These are phyloP conservation scores for Aspergillus conjunctus DNA, from an alignment of 495 filamentous ascomycete species.

Conservation along the genomic window DNA sequence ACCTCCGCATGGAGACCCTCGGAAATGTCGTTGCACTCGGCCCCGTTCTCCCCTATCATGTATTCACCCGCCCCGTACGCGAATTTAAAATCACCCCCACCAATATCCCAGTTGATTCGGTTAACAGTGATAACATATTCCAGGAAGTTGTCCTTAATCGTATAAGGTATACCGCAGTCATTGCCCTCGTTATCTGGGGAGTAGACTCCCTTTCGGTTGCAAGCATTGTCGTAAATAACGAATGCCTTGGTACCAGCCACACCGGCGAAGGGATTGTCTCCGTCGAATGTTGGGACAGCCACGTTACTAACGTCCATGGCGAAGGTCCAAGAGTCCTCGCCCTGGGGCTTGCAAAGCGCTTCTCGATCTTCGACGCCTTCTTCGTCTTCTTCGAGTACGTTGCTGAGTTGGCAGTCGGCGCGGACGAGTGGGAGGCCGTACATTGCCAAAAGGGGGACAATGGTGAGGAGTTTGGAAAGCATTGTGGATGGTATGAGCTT, in stretches of 20 bases:
- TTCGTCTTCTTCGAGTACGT: not conserved
- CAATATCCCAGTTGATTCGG: not conserved
- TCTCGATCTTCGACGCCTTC: not conserved
- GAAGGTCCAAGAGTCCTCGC: not conserved
- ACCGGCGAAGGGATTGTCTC: not conserved
- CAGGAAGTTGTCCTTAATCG: not conserved
- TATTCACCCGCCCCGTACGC: not conserved
- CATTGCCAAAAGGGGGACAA: not conserved
- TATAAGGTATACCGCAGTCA: not conserved
- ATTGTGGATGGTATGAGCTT: not conserved
- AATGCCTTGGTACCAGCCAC: not conserved
- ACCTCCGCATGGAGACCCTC: not conserved
- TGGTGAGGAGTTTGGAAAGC: not conserved
- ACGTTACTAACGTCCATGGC: not conserved
- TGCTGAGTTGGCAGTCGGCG: not conserved
- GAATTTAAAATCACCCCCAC: not conserved
- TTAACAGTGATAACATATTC: not conserved
- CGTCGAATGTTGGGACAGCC: not conserved
- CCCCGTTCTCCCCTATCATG: not conserved
- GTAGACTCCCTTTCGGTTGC: not conserved
- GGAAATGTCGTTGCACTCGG: not conserved
- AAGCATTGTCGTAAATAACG: constrained; percentile 4
- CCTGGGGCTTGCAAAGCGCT: not conserved
- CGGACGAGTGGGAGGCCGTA: not conserved
- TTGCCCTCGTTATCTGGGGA: not conserved